phyloP scores from a whole-genome alignment of 1,284 basidiomycete species.

The Heliocybe sulcata region DNA sequence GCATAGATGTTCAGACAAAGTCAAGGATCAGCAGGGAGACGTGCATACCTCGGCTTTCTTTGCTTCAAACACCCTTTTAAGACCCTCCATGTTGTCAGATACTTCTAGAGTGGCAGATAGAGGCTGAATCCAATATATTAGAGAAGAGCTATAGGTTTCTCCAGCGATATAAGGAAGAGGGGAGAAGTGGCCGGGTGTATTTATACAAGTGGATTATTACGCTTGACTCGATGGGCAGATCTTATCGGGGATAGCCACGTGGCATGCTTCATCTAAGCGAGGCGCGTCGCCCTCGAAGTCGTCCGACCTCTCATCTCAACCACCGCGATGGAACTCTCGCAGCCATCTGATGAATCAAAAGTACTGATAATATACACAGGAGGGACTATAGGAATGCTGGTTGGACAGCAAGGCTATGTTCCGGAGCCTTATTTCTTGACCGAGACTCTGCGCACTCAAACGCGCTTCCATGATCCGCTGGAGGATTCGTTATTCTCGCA shows the following conservation, averaged over 20 bases:
- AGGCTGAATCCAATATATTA: neutral
- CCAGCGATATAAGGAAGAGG: neutral
- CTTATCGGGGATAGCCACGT: constrained; percentile 1
- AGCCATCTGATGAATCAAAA: constrained; percentile 58
- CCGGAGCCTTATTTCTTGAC: constrained; percentile 86
- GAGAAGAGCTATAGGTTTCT: neutral
- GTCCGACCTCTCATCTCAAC: neutral
- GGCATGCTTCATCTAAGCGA: neutral
- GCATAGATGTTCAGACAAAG: constrained; percentile 2
- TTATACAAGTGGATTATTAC: neutral
- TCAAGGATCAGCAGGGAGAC: neutral
- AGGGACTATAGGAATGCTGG: constrained; percentile 85
- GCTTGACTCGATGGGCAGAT: neutral
- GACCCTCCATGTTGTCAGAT: constrained; percentile 54
- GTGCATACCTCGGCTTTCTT: constrained; percentile 60
- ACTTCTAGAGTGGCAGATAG: neutral
- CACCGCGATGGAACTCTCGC: constrained; percentile 36
- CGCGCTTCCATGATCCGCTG: constrained; percentile 79
- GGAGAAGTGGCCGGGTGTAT: neutral
- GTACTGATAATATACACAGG: constrained; percentile 84
- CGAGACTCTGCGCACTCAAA: constrained; percentile 73
- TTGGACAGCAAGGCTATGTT: constrained; percentile 74
- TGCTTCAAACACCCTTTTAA: constrained; percentile 67
- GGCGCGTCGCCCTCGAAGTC: neutral
- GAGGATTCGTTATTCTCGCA: constrained; percentile 77